Evolutionary conservation across 441 rosid species (phyloP).

Genomic region (Bocquillonia castaneifolia): DNA sequence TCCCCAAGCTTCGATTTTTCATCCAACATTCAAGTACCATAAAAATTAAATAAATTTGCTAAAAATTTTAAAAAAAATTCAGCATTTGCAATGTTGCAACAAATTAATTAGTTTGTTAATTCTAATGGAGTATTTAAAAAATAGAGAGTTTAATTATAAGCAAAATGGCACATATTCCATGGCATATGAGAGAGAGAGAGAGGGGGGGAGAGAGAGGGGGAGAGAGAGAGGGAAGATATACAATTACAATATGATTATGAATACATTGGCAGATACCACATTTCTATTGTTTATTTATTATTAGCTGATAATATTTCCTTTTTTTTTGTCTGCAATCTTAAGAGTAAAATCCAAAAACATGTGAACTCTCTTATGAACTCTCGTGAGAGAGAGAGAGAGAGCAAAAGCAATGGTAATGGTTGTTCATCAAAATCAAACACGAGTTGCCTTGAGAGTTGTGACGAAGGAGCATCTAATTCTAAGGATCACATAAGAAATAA

Average conservation of each 20-base stretch:
- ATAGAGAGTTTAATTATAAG: no score
- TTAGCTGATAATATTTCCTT: background rate
- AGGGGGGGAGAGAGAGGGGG: background rate
- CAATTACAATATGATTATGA: background rate
- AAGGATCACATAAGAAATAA: slow-evolving; percentile 66
- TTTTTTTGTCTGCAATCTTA: slow-evolving; percentile 24
- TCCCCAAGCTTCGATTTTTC: no score
- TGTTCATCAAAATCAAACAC: slow-evolving; percentile 29
- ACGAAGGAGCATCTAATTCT: slow-evolving; percentile 73
- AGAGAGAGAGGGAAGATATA: background rate
- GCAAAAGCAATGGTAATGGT: slow-evolving; percentile 5
- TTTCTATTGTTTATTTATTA: slow-evolving; percentile 14
- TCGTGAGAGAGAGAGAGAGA: slow-evolving; percentile 17
- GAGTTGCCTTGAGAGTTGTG: slow-evolving; percentile 33
- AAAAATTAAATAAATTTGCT: no score
- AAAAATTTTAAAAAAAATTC: no score
- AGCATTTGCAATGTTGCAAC: no score
- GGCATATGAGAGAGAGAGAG: background rate
- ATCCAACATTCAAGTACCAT: no score
- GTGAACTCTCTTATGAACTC: slow-evolving; percentile 31
- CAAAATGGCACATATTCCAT: no score
- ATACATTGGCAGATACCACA: slow-evolving; percentile 12
- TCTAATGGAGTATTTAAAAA: no score
- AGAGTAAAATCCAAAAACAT: slow-evolving; percentile 38
- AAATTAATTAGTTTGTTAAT: no score